Conservation (phyloP, 1,139 yeast genomes). For the Saccharomyces hybrid region DNA sequence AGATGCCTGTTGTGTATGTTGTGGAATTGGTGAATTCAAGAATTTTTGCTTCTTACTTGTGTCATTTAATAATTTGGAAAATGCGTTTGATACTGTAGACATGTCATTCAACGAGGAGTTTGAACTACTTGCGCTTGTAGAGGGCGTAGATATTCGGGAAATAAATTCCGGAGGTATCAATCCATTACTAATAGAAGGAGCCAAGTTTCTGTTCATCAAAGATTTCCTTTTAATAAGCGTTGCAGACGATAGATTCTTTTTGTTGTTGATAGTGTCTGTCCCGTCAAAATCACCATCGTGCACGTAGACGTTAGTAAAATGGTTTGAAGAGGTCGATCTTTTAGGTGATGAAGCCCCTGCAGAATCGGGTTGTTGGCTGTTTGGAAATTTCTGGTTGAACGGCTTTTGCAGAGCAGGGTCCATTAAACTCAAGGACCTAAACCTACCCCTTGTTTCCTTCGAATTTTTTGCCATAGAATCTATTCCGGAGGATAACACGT, state of each 20-base stretch:
- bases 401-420: slow-evolving; percentile 21
- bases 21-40: slow-evolving; percentile 16
- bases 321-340: slow-evolving; percentile 1
- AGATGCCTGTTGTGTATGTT: slow-evolving; percentile 10
- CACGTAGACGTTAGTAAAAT: slow-evolving; percentile 28
- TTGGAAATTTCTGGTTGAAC: slow-evolving; percentile 1
- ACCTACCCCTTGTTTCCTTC: slow-evolving; percentile 17
- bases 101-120: slow-evolving; percentile 22
- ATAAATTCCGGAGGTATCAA: slow-evolving; percentile 32
- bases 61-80: slow-evolving; percentile 9
- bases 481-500: slow-evolving; percentile 6
- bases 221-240: slow-evolving; percentile 10
- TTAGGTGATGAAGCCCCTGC: background rate
- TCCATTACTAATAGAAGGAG: slow-evolving; percentile 12
- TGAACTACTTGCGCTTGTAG: slow-evolving; percentile 29
- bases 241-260: slow-evolving; percentile 3
- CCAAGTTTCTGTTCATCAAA: slow-evolving; percentile 5
- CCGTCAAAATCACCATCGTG: slow-evolving; percentile 31
- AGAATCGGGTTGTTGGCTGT: background rate
- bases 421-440: slow-evolving; percentile 31
- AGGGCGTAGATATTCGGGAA: slow-evolving; percentile 30
- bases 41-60: background rate
- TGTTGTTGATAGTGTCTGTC: slow-evolving; percentile 6
- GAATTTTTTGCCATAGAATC: slow-evolving; percentile 3
- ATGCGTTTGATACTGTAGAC: background rate